Conservation (phyloP, 805 yeast genomes). For the Kodamaea hsintzibuensis region DNA sequence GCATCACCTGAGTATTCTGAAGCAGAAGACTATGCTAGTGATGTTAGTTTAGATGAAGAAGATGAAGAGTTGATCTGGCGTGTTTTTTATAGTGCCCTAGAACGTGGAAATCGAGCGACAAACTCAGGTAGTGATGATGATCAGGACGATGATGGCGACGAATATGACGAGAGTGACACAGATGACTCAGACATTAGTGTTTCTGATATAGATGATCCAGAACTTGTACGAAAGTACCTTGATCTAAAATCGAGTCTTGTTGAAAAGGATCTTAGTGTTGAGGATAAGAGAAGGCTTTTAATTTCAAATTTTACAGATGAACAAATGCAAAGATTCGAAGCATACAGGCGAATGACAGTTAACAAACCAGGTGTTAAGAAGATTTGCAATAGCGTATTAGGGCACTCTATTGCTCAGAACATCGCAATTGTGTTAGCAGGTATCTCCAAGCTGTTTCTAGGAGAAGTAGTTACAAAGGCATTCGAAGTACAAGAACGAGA, state of each 20-base stretch:
- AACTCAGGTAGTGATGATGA: constrained; percentile 15
- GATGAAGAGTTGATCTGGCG: constrained; percentile 47
- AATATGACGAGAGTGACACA: constrained; percentile 21
- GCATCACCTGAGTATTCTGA: constrained; percentile 1
- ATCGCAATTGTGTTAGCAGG: constrained; percentile 84
- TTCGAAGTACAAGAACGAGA: constrained; percentile 65
- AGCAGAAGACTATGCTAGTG: constrained; percentile 20
- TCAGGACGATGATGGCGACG: constrained; percentile 24
- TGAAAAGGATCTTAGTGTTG: constrained; percentile 36
- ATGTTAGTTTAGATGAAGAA: constrained; percentile 44
- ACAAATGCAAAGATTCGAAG: constrained; percentile 86
- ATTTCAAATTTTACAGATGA: constrained; percentile 74
- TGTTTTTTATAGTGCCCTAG: constrained; percentile 36
- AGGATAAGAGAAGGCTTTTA: constrained; percentile 61
- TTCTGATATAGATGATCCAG: constrained; percentile 36
- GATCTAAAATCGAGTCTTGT: constrained; percentile 33
- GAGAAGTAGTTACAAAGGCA: constrained; percentile 84
- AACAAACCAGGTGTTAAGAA: constrained; percentile 74
- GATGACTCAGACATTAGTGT: constrained; percentile 26
- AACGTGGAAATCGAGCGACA: constrained; percentile 10
- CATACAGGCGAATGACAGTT: constrained; percentile 69
- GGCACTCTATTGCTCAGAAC: constrained; percentile 77
- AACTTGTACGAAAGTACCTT: constrained; percentile 31
- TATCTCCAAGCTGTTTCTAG: constrained; percentile 83
- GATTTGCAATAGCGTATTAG: constrained; percentile 73